These are phyloP conservation scores for Primulina tabacum DNA, from an alignment of 257 asterid genomes.

Conservation along the genomic window DNA sequence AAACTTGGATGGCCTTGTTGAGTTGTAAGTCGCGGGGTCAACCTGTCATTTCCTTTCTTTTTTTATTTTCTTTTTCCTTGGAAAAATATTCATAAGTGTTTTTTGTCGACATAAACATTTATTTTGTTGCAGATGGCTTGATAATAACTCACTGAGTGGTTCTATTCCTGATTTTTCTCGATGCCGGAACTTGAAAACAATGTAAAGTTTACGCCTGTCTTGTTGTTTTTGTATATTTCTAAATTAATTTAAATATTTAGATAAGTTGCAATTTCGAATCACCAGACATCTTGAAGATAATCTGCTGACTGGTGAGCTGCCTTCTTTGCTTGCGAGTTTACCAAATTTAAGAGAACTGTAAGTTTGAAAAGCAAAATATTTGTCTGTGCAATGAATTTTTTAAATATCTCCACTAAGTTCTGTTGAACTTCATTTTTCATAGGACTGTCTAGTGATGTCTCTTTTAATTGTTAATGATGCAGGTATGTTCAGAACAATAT, in stretches of 20 bases:
- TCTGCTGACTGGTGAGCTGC: slow-evolving; percentile 68
- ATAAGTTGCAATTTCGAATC: neutral
- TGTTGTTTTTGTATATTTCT: slow-evolving; percentile 2
- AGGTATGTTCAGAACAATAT: slow-evolving; percentile 82
- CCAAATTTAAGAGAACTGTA: slow-evolving; percentile 82
- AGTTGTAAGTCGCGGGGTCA: slow-evolving; percentile 39
- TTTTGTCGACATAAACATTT: neutral
- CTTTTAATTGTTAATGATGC: slow-evolving; percentile 30
- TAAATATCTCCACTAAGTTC: neutral
- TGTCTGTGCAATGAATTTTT: neutral
- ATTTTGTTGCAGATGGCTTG: slow-evolving; percentile 76
- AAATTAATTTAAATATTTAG: neutral
- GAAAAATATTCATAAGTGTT: neutral
- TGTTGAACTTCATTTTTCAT: neutral
- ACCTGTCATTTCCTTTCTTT: neutral
- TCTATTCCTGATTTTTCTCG: slow-evolving; percentile 89
- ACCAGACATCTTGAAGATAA: slow-evolving; percentile 88
- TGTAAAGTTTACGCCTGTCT: slow-evolving; percentile 40
- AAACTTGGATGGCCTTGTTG: slow-evolving; percentile 42
- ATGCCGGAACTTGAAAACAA: slow-evolving; percentile 67
- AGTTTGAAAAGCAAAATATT: slow-evolving; percentile 35
- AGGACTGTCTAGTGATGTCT: neutral
- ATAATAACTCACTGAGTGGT: slow-evolving; percentile 79
- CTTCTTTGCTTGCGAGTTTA: slow-evolving; percentile 59
- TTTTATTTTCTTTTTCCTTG: neutral